Evolutionary conservation across 352 stramenopile species (phyloP), one percentile per base, ranked within the genome.

Genomic region (Blastocystis sp.): DNA sequence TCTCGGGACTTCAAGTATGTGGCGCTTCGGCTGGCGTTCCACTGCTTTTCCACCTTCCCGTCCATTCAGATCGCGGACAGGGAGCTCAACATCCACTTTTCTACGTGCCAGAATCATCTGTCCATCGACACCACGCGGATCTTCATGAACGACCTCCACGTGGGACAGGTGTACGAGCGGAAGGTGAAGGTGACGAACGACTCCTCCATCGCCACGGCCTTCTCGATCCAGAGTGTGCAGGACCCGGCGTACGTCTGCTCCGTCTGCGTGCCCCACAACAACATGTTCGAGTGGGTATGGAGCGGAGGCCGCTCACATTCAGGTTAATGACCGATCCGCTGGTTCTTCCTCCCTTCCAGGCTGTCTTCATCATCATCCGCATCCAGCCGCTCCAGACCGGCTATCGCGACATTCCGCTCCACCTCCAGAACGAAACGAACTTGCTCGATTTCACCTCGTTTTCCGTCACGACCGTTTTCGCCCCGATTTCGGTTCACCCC

Each of bases 61-160:
- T 52, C 74, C 14, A 38, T 28, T 28, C 74, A 66, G 24, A 69
- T 59, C 7, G 52, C 74, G 10, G 74, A 84, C 14, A 7, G n/a
- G n/a, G 38, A 2, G 28, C n/a, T 84, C 3, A 54, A 19, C 9
- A 59, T 84, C n/a, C 74, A 69, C 42, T 84, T 84, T 45, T 21
- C 45, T n/a, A 84, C 74, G 7, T 70, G 74, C 45, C 7, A 38
- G 61, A 68, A 19, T 3, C 60, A n/a, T 42, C n/a, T 84, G 17
- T 45, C 57, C 14, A 48, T 45, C 42, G 65, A 54, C 7, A 57
- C 43, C n/a, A 52, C 38, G 28, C 45, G 57, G 21, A 14, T 68
- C 17, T 84, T 59, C 45, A 62, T 84, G 42, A 84, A 84, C 45
- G 74, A 84, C 42, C 52, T 84, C 34, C 74, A 84, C 61, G 57